phyloP scores from a whole-genome alignment of 2,329 filamentous ascomycete species.

The Emergomyces africanus region DNA sequence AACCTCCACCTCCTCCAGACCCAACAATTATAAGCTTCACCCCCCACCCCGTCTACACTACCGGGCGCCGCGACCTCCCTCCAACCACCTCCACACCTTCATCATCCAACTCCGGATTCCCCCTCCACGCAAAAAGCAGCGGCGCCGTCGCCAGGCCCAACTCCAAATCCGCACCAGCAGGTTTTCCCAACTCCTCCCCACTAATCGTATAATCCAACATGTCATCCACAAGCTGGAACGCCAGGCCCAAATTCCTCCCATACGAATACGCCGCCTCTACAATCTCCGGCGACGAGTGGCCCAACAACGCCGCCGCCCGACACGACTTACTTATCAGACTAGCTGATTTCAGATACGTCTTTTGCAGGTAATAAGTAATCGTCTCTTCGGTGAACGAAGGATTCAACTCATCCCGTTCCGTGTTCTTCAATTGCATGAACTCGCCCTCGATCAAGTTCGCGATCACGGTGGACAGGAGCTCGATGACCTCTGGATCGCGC shows the following conservation, averaged over 20 bases:
- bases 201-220: slow-evolving; percentile 93
- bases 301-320: slow-evolving; percentile 75
- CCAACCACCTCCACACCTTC: slow-evolving; percentile 86
- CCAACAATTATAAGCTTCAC: slow-evolving; percentile 73
- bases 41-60: slow-evolving; percentile 73
- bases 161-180: slow-evolving; percentile 85
- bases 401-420: slow-evolving; percentile 70
- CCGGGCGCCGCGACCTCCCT: slow-evolving; percentile 67
- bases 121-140: slow-evolving; percentile 89
- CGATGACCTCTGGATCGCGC: slow-evolving; percentile 85
- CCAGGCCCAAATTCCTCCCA: slow-evolving; percentile 83
- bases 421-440: slow-evolving; percentile 99
- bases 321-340: slow-evolving; percentile 95
- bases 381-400: slow-evolving; percentile 81
- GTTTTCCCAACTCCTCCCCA: slow-evolving; percentile 79
- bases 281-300: slow-evolving; percentile 60
- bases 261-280: slow-evolving; percentile 88
- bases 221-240: slow-evolving; percentile 96
- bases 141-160: slow-evolving; percentile 89
- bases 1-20: slow-evolving; percentile 38
- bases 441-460: slow-evolving; percentile 96
- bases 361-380: slow-evolving; percentile 87
- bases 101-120: slow-evolving; percentile 70
- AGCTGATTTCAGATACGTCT: slow-evolving; percentile 96
- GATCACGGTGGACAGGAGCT: slow-evolving; percentile 89